Conservation (phyloP, 2,329 filamentous ascomycete genomes). For the Nemania sp. region DNA sequence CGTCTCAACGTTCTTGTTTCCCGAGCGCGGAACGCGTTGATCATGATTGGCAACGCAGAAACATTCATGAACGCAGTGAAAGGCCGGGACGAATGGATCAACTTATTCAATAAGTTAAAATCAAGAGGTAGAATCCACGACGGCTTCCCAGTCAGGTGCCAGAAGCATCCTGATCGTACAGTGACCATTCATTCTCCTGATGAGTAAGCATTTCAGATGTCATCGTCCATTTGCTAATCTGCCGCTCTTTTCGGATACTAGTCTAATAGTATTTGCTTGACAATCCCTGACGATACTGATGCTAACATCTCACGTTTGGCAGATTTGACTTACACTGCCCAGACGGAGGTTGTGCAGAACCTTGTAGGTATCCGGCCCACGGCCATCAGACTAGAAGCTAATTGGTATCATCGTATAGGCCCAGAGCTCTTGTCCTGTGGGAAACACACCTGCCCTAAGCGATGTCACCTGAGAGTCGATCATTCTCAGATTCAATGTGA, state of each 20-base stretch:
- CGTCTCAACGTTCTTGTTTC: slow-evolving; percentile 72
- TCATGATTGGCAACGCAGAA: slow-evolving; percentile 70
- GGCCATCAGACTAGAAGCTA: not conserved
- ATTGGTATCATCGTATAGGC: slow-evolving; percentile 1
- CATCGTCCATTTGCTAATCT: not conserved
- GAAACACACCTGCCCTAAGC: slow-evolving; percentile 57
- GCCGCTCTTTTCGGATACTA: not conserved
- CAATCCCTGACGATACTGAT: not conserved
- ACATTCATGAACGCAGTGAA: slow-evolving; percentile 62
- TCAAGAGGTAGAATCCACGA: slow-evolving; percentile 49
- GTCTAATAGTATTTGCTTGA: not conserved
- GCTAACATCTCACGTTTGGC: not conserved
- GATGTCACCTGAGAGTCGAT: slow-evolving; percentile 9
- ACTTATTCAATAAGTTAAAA: slow-evolving; percentile 60
- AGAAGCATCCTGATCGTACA: slow-evolving; percentile 33
- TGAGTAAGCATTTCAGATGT: slow-evolving; percentile 14
- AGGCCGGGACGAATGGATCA: slow-evolving; percentile 59
- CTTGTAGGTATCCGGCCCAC: slow-evolving; percentile 15
- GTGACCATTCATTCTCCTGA: slow-evolving; percentile 22
- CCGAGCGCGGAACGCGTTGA: slow-evolving; percentile 64
- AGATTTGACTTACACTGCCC: slow-evolving; percentile 31
- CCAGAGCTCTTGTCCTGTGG: slow-evolving; percentile 50
- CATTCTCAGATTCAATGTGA: slow-evolving; percentile 7
- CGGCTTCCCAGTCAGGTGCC: slow-evolving; percentile 32
- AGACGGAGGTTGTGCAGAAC: slow-evolving; percentile 31